Conservation (phyloP, 805 yeast species). For the Zygotorulaspora danielsina region DNA sequence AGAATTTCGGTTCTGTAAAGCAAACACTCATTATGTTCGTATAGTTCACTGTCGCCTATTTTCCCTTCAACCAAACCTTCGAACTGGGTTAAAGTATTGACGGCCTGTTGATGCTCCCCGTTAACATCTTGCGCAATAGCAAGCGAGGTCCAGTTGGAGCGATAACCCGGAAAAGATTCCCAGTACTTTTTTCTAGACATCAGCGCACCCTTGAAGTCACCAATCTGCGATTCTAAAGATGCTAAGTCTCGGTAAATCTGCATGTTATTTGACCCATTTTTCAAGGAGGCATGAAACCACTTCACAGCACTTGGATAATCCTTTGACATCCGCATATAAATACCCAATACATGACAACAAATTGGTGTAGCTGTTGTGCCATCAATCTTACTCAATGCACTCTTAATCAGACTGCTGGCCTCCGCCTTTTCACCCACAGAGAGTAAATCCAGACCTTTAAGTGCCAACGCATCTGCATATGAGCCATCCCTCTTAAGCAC, state of each 20-base stretch:
- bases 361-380: slow-evolving; percentile 50
- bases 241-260: slow-evolving; percentile 81
- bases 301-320: slow-evolving; percentile 73
- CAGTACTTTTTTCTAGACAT: slow-evolving; percentile 64
- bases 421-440: slow-evolving; percentile 57
- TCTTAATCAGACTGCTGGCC: slow-evolving; percentile 55
- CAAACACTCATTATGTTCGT: slow-evolving; percentile 77
- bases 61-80: slow-evolving; percentile 71
- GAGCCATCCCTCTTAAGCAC: slow-evolving; percentile 69
- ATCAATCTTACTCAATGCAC: slow-evolving; percentile 57
- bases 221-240: slow-evolving; percentile 69
- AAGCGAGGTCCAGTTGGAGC: slow-evolving; percentile 86
- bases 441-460: slow-evolving; percentile 71
- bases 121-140: slow-evolving; percentile 82
- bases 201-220: slow-evolving; percentile 63
- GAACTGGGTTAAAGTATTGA: slow-evolving; percentile 65
- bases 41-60: slow-evolving; percentile 58
- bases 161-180: slow-evolving; percentile 70
- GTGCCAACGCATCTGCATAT: slow-evolving; percentile 76
- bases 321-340: slow-evolving; percentile 66
- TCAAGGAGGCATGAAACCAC: slow-evolving; percentile 70
- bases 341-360: slow-evolving; percentile 80
- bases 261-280: slow-evolving; percentile 71
- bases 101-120: slow-evolving; percentile 63
- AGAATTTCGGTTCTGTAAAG: slow-evolving; percentile 69